A percentile compares a stretch with the other conserved stretches of the same genome.
phyloP scores from a whole-genome alignment of 495 filamentous ascomycete genomes.

The Aspergillus biplanus region DNA sequence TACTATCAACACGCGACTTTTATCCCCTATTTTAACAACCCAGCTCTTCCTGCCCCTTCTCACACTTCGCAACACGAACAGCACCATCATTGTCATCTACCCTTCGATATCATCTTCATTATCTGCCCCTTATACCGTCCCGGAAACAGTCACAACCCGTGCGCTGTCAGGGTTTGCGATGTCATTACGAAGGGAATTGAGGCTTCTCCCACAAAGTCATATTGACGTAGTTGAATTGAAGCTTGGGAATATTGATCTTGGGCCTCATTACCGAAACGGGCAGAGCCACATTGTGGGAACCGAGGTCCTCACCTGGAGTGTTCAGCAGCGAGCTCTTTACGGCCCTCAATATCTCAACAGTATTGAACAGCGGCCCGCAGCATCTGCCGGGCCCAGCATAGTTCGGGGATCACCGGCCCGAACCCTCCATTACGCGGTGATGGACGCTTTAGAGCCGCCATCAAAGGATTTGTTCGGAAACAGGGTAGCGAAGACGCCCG shows the following conservation, averaged over 20 bases:
- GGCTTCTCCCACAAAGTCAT: conserved; percentile 45
- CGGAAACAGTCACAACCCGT: conserved; percentile 76
- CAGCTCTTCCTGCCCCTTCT: conserved; percentile 87
- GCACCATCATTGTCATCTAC: conserved; percentile 77
- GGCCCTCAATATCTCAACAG: conserved; percentile 48
- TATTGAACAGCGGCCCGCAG: conserved; percentile 48
- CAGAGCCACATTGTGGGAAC: conserved; percentile 53
- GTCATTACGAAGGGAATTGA: conserved; percentile 76
- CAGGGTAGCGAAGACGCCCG: conserved; percentile 43
- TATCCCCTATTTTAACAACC: conserved; percentile 84
- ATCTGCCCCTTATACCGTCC: conserved; percentile 78
- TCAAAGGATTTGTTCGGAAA: conserved; percentile 44
- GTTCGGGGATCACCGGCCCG: conserved; percentile 68
- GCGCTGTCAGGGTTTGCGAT: conserved; percentile 80
- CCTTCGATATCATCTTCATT: conserved; percentile 84
- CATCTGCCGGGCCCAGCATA: conserved; percentile 45
- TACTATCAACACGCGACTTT: conserved; percentile 85
- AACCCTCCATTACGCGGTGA: conserved; percentile 80
- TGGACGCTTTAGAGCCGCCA: conserved; percentile 73
- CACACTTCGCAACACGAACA: conserved; percentile 51
- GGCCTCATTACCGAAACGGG: conserved; percentile 43
- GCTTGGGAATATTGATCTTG: conserved; percentile 82
- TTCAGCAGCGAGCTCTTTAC: conserved; percentile 50
- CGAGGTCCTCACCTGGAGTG: conserved; percentile 69
- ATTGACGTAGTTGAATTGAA: conserved; percentile 82